These are phyloP conservation scores for Scutellaria baicalensis DNA, from an alignment of 257 asterid species.

Conservation along the genomic window DNA sequence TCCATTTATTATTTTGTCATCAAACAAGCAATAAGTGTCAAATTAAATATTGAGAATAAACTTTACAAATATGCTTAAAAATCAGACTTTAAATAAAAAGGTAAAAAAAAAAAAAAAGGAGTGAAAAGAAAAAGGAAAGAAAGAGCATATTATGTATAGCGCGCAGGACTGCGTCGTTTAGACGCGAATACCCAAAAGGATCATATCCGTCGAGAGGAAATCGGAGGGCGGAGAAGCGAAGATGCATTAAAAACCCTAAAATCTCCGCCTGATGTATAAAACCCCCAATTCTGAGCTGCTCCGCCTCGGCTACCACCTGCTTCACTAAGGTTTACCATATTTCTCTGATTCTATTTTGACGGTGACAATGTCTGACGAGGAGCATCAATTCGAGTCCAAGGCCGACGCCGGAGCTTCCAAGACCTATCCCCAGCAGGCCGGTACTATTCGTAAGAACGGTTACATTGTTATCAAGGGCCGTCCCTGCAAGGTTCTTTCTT, in stretches of 20 bases:
- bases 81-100: too few relatives aligned
- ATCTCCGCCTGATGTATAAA: conserved; percentile 7
- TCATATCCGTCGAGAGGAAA: conserved; percentile 10
- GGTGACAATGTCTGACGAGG: conserved; percentile 37
- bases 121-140: too few relatives aligned
- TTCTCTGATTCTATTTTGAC: too few relatives aligned
- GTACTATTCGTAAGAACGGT: conserved; percentile 42
- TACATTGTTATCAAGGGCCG: conserved; percentile 41
- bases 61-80: too few relatives aligned
- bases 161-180: conserved; percentile 18
- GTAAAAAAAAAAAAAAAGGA: too few relatives aligned
- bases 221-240: conserved; percentile 11
- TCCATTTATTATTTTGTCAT: too few relatives aligned
- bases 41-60: too few relatives aligned
- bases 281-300: not conserved
- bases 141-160: too few relatives aligned
- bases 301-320: not conserved
- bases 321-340: too few relatives aligned
- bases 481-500: conserved; percentile 42
- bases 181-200: not conserved
- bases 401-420: conserved; percentile 51
- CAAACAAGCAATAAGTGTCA: too few relatives aligned
- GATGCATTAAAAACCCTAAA: conserved; percentile 22
- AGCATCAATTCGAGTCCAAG: conserved; percentile 43
- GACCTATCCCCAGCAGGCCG: conserved; percentile 42